Base-by-base conservation (phyloP, 2,329 filamentous ascomycete species). In the Aspergillus thermomutatus region DNA sequence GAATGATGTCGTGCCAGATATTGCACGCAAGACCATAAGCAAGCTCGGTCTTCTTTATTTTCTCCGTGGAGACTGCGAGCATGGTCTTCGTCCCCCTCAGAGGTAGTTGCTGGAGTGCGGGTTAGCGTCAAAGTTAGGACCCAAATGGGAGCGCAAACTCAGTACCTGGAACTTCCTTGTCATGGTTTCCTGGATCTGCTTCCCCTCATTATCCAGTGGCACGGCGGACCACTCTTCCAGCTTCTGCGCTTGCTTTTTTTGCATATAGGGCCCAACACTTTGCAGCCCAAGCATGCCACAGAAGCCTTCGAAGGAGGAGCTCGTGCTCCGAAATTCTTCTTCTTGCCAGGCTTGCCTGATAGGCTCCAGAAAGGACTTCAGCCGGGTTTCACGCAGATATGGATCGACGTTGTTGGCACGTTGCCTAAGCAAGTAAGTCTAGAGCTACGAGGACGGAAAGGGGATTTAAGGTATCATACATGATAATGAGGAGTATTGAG, bases 401-500 rank as follows among this genome's bases (percentile, higher is more conserved):
- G 83, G 81, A 62, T 95, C 88, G 34, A 97, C 82, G 46, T 86
- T 87, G 23, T 82, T 87, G 37, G 91, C 87, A 58, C 94, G 91
- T 73, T 97, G 93, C 66, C 89, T 90, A 48, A 2, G 47, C 8
- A 50, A 19, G 54, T 66, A 54, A 65, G 60, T 27, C 50, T 11
- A 37, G 11, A 59, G 47, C 64, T 62, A 21, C 26, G 10, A 11
- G 19, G 37, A 17, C 17, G 9, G 43, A 5, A 40, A 14, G 43
- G 6, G 46, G 50, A 37, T 4, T n/a, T 45, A n/a, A 19, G 28
- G 37, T 47, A 14, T 3, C 23, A 43, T 77, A 89, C 84, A 94
- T 88, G 60, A 99, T 94, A 57, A 96, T 94, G 71, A 99, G 95
- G 0, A 97, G 80, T 61, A 97, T 93, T 9, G 92, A 93, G 64